Evolutionary conservation across 2,329 filamentous ascomycete genomes (phyloP), one percentile per base, ranked within the genome.

Genomic region (Aspergillus uvarum): DNA sequence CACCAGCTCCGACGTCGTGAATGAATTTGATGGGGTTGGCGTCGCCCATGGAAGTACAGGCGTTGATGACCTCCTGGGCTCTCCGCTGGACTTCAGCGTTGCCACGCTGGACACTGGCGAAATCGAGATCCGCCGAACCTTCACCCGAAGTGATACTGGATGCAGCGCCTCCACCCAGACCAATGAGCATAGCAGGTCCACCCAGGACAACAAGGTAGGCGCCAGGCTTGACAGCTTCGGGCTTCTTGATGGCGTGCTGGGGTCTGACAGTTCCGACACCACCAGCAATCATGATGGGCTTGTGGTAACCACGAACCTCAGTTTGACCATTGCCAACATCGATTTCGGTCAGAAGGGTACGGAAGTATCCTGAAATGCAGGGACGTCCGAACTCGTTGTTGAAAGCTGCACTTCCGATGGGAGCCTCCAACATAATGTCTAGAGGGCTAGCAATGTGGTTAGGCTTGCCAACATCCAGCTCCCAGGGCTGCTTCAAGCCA

Each of bases 371-470:
- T 2, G 89, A 85, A 12, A 96, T 89, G 71, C 89, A 92, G 38
- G 95, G 94, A 42, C 95, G 86, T 26, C 95, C 95, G 70, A 98
- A 99, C 72, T 97, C 95, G 72, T 99, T 99, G 81, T 98, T 98
- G 82, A 96, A 98, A 21, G 91, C 87, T 54, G 95, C 95, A 69
- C 91, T 95, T 38, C 95, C 95, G 68, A 99, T 95, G 0, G 95
- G 95, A 0, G 92, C 95, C 74, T 99, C 94, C 11, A 98, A 82
- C 94, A 99, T 98, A 68, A 99, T 98, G 73, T 98, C 93, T 42
- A 97, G 81, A 78, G 90, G 92, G 79, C 91, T 96, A 21, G 95
- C 93, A 71, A 96, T 95, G 77, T 99, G 95, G 49, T 87, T 85
- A 4, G 95, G 95, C 72, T 90, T 93, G 53, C 95, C 95, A 58